Evolutionary conservation across 805 yeast species (phyloP).

Genomic region (Monosporozyma aquatica): DNA sequence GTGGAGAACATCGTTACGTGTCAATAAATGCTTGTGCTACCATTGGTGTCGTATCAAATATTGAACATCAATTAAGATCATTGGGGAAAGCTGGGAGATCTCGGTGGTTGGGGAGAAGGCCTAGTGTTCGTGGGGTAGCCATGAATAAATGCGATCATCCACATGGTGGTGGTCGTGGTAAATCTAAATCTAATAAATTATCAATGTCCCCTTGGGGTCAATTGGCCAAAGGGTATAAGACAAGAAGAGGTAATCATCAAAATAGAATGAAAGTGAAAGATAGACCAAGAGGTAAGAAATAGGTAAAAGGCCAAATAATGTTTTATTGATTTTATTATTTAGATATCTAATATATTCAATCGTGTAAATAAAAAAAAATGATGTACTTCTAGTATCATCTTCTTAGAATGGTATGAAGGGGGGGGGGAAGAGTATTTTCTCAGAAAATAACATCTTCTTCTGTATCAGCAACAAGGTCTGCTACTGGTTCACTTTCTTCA

Average conservation of each 20-base stretch:
- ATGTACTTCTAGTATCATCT: background rate
- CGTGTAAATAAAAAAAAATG: slow-evolving; percentile 1
- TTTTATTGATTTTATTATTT: no score
- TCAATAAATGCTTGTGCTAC: slow-evolving; percentile 85
- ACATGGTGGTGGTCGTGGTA: slow-evolving; percentile 99
- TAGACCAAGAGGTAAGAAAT: slow-evolving; percentile 70
- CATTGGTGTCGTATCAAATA: slow-evolving; percentile 83
- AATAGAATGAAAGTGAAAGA: slow-evolving; percentile 83
- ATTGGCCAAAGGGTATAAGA: slow-evolving; percentile 84
- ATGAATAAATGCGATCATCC: slow-evolving; percentile 98
- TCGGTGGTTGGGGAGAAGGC: slow-evolving; percentile 88
- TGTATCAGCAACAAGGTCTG: slow-evolving; percentile 30
- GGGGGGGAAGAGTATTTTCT: no score
- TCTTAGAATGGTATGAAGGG: no score
- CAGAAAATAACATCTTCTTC: slow-evolving; percentile 42
- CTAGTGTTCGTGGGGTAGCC: slow-evolving; percentile 95
- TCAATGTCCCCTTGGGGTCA: slow-evolving; percentile 97
- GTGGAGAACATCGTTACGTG: slow-evolving; percentile 91
- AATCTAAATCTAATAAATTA: slow-evolving; percentile 88
- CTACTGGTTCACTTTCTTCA: slow-evolving; percentile 3
- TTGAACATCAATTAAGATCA: slow-evolving; percentile 80
- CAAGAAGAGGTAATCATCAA: slow-evolving; percentile 80
- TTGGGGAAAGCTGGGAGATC: slow-evolving; percentile 96
- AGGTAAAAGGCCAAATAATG: no score
- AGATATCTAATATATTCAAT: background rate